phyloP scores from a whole-genome alignment of 1,139 yeast species.

The Suhomyces choctaworum region DNA sequence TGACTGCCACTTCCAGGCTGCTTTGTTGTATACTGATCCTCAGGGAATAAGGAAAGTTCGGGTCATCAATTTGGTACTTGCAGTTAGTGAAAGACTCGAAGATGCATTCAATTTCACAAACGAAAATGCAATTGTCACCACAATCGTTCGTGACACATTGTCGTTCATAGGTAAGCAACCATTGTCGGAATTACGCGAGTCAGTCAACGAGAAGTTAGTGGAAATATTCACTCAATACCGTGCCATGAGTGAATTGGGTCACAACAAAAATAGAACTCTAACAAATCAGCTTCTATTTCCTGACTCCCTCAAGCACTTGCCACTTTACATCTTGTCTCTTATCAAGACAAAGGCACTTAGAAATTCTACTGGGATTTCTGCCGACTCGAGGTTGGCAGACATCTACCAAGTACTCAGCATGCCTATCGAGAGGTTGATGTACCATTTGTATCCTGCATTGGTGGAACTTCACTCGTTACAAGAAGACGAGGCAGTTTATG shows the following conservation, averaged over 20 bases:
- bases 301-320: conserved; percentile 70
- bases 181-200: conserved; percentile 62
- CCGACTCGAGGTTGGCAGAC: conserved; percentile 64
- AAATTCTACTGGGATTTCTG: conserved; percentile 42
- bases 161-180: conserved; percentile 60
- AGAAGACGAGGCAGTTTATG: conserved; percentile 54
- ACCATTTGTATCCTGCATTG: conserved; percentile 78
- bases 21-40: conserved; percentile 76
- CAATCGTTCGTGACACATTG: conserved; percentile 73
- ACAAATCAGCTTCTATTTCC: conserved; percentile 79
- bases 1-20: conserved; percentile 92
- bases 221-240: conserved; percentile 80
- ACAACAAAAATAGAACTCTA: conserved; percentile 47
- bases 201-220: conserved; percentile 63
- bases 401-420: conserved; percentile 53
- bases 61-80: conserved; percentile 77
- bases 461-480: conserved; percentile 69
- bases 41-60: conserved; percentile 81
- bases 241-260: conserved; percentile 51
- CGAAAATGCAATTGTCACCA: conserved; percentile 71
- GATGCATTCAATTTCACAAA: conserved; percentile 84
- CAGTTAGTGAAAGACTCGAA: conserved; percentile 71
- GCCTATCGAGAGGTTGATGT: conserved; percentile 60
- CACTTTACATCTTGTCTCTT: conserved; percentile 67
- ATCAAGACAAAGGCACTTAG: conserved; percentile 68